These are phyloP conservation scores for Bipolaris sorokiniana DNA, from an alignment of 2,329 filamentous ascomycete species.

Conservation along the genomic window DNA sequence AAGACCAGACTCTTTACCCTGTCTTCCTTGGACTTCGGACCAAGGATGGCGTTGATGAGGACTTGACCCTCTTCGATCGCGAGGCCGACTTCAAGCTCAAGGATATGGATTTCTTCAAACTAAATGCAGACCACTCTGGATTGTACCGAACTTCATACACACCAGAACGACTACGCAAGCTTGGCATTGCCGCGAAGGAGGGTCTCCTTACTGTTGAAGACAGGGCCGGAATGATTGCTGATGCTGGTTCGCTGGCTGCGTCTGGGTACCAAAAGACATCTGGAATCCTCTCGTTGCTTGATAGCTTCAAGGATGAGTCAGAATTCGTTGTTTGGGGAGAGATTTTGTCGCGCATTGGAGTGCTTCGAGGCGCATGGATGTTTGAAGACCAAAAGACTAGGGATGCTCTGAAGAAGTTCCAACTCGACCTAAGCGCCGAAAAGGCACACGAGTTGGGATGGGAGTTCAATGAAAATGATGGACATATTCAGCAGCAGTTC, in stretches of 20 bases:
- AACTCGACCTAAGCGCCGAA: slow-evolving; percentile 74
- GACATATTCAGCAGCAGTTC: slow-evolving; percentile 91
- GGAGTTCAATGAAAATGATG: slow-evolving; percentile 82
- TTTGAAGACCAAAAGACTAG: slow-evolving; percentile 78
- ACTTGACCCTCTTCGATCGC: slow-evolving; percentile 72
- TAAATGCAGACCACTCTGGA: slow-evolving; percentile 93
- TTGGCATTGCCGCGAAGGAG: slow-evolving; percentile 82
- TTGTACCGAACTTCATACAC: slow-evolving; percentile 91
- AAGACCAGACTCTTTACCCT: slow-evolving; percentile 86
- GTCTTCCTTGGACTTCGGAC: slow-evolving; percentile 87
- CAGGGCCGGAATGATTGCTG: slow-evolving; percentile 87
- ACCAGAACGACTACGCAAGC: slow-evolving; percentile 81
- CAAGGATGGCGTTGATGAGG: slow-evolving; percentile 80
- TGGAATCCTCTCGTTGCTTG: slow-evolving; percentile 81
- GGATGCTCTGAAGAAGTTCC: slow-evolving; percentile 82
- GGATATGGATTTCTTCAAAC: slow-evolving; percentile 88
- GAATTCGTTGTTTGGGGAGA: slow-evolving; percentile 97
- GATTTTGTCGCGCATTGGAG: slow-evolving; percentile 76
- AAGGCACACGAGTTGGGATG: slow-evolving; percentile 89
- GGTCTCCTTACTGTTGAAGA: slow-evolving; percentile 86
- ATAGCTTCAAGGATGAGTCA: slow-evolving; percentile 79
- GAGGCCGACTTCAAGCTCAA: slow-evolving; percentile 80
- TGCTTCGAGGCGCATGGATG: slow-evolving; percentile 85
- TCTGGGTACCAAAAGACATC: slow-evolving; percentile 95
- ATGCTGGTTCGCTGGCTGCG: slow-evolving; percentile 85